A percentile compares a stretch with the other conserved stretches of the same genome.
These are phyloP conservation scores for Mycena sp. DNA, from an alignment of 1,284 basidiomycete species.

Conservation along the genomic window DNA sequence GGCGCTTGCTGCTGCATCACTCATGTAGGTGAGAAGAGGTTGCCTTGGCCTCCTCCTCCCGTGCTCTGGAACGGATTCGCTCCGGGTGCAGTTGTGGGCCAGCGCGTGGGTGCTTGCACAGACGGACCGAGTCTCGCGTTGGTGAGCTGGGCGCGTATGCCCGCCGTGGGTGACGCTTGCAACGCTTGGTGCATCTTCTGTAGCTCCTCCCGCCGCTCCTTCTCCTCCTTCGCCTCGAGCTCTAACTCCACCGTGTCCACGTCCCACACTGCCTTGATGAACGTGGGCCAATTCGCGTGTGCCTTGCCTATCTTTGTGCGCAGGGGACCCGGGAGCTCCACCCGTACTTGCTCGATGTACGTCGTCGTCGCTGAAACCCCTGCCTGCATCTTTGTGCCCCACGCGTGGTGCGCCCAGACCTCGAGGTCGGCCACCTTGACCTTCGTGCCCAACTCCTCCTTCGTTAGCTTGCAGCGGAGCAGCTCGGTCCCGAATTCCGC, in stretches of 20 bases:
- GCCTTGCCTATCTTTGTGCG: neutral
- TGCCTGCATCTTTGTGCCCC: neutral
- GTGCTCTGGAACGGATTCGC: no score
- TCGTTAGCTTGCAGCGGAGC: neutral
- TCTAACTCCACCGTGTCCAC: neutral
- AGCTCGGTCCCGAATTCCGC: neutral
- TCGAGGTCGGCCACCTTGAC: neutral
- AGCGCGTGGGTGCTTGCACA: no score
- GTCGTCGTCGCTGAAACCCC: neutral
- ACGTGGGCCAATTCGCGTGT: neutral
- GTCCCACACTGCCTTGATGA: neutral
- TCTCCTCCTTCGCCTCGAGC: neutral
- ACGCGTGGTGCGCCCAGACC: neutral
- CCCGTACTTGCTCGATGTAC: neutral
- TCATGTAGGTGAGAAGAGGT: no score
- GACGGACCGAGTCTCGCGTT: no score
- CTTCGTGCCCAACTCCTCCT: neutral
- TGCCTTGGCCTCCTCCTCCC: no score
- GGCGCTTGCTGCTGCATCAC: no score
- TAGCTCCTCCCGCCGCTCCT: no score
- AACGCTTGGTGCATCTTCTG: no score
- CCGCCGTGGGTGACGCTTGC: no score
- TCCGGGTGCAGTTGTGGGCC: no score
- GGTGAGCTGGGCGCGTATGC: no score
- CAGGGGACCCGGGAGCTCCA: neutral